Base-by-base conservation (phyloP, 2,329 filamentous ascomycete genomes). In the Cladophialophora exuberans region DNA sequence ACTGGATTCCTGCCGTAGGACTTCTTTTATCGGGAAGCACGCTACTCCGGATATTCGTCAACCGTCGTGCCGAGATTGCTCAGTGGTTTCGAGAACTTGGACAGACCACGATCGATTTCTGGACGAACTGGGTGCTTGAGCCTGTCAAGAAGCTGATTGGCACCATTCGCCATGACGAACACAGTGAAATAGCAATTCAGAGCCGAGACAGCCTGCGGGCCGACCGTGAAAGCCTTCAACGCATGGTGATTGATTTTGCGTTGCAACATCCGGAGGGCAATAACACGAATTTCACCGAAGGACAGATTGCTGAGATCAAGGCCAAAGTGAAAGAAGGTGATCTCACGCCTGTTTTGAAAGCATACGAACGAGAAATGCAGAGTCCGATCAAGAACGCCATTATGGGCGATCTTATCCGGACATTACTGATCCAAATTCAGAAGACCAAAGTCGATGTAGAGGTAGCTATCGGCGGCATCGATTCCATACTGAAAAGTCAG, bases 401-500 rank as follows among this genome's bases (percentile, higher is more conserved):
- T 15, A 83, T 85, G 25, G 94, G 94, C 9, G 93, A 97, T 65
- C 80, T 99, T 23, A 83, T 97, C 30, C 86, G 93, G 47, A 91
- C 93, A 3, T 83, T 99, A 23, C 79, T 99, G 39, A 97, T 99
- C 52, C 94, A 99, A 69, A 87, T 99, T 31, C 94, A 99, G 68
- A 99, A 99, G 79, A 97, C 94, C 18, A 99, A 99, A 76, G 94
- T 99, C 6, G 94, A 99, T 67, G 85, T 99, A 10, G 94, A 99
- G 72, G 86, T 97, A 58, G 94, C 94, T 11, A 92, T 99, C 76
- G 90, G 89, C 56, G 94, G 94, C 15, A 99, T 99, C 62, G 93
- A 99, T 76, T 85, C 90, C 28, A 81, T 99, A 26, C 80, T 99
- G 54, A 96, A 94, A 76, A 97, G 92, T 67, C 94, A 99, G 69